Percentiles rank a stretch among this genome's conserved stretches.
Conservation (phyloP, 1,284 basidiomycete species). For the Leccinum pachyderme region DNA sequence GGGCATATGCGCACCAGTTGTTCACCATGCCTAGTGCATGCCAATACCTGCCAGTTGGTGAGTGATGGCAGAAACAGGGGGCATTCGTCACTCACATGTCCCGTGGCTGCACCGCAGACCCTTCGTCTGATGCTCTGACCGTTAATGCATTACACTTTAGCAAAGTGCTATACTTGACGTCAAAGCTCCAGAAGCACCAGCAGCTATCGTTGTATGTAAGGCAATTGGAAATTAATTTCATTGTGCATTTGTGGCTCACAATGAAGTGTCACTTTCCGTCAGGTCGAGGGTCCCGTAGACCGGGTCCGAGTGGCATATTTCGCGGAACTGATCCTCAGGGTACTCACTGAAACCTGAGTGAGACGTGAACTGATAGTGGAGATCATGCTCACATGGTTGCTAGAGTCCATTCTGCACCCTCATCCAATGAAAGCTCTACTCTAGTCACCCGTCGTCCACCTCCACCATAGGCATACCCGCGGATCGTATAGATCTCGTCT, state of each 20-base stretch:
- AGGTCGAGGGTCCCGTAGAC: slow-evolving; percentile 41
- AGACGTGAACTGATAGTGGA: not conserved
- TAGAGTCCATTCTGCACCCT: slow-evolving; percentile 54
- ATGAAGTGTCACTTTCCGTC: slow-evolving; percentile 52
- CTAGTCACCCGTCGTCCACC: slow-evolving; percentile 60
- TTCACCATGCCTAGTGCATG: slow-evolving; percentile 63
- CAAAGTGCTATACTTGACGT: slow-evolving; percentile 40
- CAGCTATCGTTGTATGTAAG: slow-evolving; percentile 35
- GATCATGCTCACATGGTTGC: slow-evolving; percentile 40
- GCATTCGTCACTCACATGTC: slow-evolving; percentile 39
- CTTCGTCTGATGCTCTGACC: slow-evolving; percentile 62
- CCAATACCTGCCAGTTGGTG: slow-evolving; percentile 38
- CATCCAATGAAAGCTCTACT: slow-evolving; percentile 61
- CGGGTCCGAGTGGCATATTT: slow-evolving; percentile 19
- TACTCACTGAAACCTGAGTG: slow-evolving; percentile 35
- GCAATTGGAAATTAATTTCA: not conserved
- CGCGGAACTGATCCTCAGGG: slow-evolving; percentile 48
- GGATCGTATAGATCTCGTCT: slow-evolving; percentile 36
- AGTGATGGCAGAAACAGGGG: not conserved
- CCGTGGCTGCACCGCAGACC: slow-evolving; percentile 45
- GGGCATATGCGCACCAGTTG: slow-evolving; percentile 36
- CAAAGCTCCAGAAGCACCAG: slow-evolving; percentile 66
- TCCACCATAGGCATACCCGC: slow-evolving; percentile 69
- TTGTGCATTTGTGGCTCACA: slow-evolving; percentile 28
- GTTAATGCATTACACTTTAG: slow-evolving; percentile 40